Base-by-base conservation (phyloP, 768 basidiomycete genomes). In the Leccinum variicolor region DNA sequence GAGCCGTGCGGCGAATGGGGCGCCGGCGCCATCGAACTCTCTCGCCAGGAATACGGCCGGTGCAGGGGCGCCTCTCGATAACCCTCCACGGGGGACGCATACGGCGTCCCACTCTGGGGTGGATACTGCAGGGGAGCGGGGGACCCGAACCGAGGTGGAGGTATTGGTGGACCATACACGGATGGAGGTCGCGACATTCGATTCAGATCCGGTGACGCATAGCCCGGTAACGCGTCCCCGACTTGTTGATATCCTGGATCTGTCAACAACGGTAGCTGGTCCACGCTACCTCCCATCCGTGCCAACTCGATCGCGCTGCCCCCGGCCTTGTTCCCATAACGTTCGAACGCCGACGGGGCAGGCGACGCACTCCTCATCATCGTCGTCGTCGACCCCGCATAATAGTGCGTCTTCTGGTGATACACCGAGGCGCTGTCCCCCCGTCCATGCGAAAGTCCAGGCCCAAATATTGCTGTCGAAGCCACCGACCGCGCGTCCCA, bases 401-500 rank as follows among this genome's bases (percentile, higher is more conserved):
- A 72, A 59, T 75, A 76, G 39, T 74, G 74, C 11, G 75, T 73
- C 60, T 78, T 79, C 46, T 75, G 68, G 17, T 74, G 73, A n/a
- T 78, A 71, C 5, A 78, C 60, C 5, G 79, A 77, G 1, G 74
- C 69, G 21, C 74, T 73, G 53, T 77, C 77, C 8, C 50, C 60
- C 5, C 57, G 64, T 14, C 56, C 57, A 46, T 82, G 80, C 34
- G 41, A 43, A 43, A 43, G 41, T 43, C 66, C 56, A 49, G 82
- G 80, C 33, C 66, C 70, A 48, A 88, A 75, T 49, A 86, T 65
- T 26, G 77, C 79, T 0, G 81, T 78, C 10, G 86, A 86, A 6
- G 85, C 80, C 62, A 93, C 77, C 0, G 91, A 93, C 8, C 86
- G 84, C 47, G 80, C 79, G 63, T 97, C 94, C 92, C 91, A 96